Base-by-base conservation (phyloP, 1,284 basidiomycete genomes). In the Heimioporus retisporus region DNA sequence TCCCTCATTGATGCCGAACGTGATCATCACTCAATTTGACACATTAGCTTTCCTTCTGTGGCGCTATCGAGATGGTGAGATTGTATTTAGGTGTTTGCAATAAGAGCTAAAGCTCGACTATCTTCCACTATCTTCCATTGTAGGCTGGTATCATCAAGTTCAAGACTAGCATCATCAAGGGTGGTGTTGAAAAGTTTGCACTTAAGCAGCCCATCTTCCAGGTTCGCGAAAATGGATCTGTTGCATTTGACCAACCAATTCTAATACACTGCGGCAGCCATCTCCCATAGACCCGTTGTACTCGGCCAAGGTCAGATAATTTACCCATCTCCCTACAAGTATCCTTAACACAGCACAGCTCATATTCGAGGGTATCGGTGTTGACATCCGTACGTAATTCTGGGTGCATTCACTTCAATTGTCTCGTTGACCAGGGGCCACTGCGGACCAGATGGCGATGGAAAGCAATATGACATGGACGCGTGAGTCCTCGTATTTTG, bases 71-170 rank as follows among this genome's bases (percentile, higher is more conserved):
- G 76, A 93, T 92, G 90, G 89, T 87, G n/a, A 71, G 40, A 7
- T 31, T 31, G 31, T 31, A 7, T 31, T 31, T 31, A 31, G 31
- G 31, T 31, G 7, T 31, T 31, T 31, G 31, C 31, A 7, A 31
- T 7, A 31, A 31, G 46, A 19, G 14, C 6, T 3, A 55, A 21
- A 19, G 8, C 18, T 44, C 40, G n/a, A 40, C 59, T 59, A 18
- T 68, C 25, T 6, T 54, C 23, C 28, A 7, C n/a, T n/a, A n/a
- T n/a, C n/a, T n/a, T n/a, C n/a, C n/a, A n/a, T 54, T 16, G 23
- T 58, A 92, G 91, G 91, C 92, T 3, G 93, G 93, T 16, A 88
- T 92, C 65, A 87, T 93, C 69, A 94, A 92, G 7, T 88, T 95
- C 73, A 90, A 84, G 62, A 89, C 89, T 23, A 90, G 87, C 75